These are phyloP conservation scores for Albizia julibrissin DNA, from an alignment of 306 rosid species.

Conservation along the genomic window DNA sequence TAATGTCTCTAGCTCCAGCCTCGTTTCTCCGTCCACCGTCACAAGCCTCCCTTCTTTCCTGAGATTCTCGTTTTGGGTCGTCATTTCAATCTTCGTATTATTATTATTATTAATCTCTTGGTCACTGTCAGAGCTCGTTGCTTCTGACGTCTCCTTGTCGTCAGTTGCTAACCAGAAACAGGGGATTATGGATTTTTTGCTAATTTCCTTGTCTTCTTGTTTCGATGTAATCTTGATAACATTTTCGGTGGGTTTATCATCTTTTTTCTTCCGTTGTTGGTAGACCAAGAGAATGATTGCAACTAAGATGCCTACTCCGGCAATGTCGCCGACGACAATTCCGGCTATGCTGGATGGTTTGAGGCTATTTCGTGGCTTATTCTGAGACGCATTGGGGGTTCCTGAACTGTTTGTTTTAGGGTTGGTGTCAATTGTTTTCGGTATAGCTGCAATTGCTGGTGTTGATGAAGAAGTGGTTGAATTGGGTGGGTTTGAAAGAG, in stretches of 20 bases:
- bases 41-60: slow-evolving; percentile 56
- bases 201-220: slow-evolving; percentile 14
- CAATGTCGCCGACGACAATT: slow-evolving; percentile 71
- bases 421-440: slow-evolving; percentile 55
- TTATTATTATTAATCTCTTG: slow-evolving; percentile 24
- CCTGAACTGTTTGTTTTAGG: slow-evolving; percentile 41
- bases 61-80: slow-evolving; percentile 8
- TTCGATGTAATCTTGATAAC: background rate
- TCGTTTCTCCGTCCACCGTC: slow-evolving; percentile 66
- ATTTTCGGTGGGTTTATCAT: background rate
- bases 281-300: slow-evolving; percentile 60
- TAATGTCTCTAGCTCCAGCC: slow-evolving; percentile 72
- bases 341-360: slow-evolving; percentile 78
- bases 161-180: slow-evolving; percentile 65
- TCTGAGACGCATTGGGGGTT: slow-evolving; percentile 34
- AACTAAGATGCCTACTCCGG: slow-evolving; percentile 58
- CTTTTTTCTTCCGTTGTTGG: slow-evolving; percentile 48
- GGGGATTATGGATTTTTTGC: slow-evolving; percentile 33
- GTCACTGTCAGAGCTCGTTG: slow-evolving; percentile 79
- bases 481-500: slow-evolving; percentile 50
- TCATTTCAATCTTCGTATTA: background rate
- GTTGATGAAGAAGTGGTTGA: slow-evolving; percentile 35
- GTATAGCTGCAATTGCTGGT: slow-evolving; percentile 92
- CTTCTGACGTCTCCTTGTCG: slow-evolving; percentile 69
- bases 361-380: slow-evolving; percentile 43